phyloP scores from a whole-genome alignment of 495 filamentous ascomycete species.

The Astrothelium macrocarpum region DNA sequence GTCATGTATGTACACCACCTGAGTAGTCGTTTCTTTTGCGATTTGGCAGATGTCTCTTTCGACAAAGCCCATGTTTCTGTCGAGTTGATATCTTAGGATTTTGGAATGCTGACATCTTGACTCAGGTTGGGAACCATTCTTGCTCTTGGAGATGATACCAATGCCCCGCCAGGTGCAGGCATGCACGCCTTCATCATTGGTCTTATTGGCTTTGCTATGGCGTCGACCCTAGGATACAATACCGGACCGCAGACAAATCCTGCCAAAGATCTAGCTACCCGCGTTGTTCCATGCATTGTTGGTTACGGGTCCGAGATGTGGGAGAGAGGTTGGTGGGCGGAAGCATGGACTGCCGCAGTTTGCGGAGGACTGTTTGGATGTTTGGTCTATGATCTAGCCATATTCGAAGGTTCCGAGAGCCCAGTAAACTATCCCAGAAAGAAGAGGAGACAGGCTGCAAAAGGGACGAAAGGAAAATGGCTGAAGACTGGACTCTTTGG shows the following conservation, averaged over 20 bases:
- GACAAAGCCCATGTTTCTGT: too few relatives aligned
- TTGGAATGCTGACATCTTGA: not conserved
- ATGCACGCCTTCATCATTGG: conserved; percentile 36
- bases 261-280: conserved; percentile 12
- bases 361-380: not conserved
- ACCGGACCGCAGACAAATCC: conserved; percentile 14
- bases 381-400: conserved; percentile 7
- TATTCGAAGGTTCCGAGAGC: conserved; percentile 9
- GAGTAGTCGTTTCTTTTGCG: too few relatives aligned
- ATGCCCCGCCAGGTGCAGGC: conserved; percentile 45
- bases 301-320: conserved; percentile 29
- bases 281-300: conserved; percentile 27
- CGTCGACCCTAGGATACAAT: conserved; percentile 10
- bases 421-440: conserved; percentile 8
- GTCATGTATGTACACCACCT: conserved; percentile 29
- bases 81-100: not conserved
- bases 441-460: not conserved
- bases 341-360: conserved; percentile 7
- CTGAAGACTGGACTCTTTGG: not conserved
- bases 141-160: conserved; percentile 46
- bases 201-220: conserved; percentile 8
- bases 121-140: conserved; percentile 31
- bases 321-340: conserved; percentile 12
- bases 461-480: not conserved
- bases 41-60: too few relatives aligned